A percentile compares a stretch with the other conserved stretches of the same genome.
These are phyloP conservation scores for Jaapia argillacea DNA, from an alignment of 768 basidiomycete genomes.

Conservation along the genomic window DNA sequence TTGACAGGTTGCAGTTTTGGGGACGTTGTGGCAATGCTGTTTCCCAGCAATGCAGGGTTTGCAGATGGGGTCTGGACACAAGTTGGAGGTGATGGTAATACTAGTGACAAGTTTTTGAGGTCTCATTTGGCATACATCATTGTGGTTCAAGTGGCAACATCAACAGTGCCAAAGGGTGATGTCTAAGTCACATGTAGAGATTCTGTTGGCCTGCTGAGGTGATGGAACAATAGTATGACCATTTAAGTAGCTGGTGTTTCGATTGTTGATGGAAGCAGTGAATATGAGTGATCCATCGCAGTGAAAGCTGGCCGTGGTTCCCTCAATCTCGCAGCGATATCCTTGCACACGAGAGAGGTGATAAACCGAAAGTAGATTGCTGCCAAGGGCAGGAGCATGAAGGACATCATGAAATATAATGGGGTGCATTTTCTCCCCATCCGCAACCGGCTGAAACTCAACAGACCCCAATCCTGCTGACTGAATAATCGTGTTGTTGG, in stretches of 20 bases:
- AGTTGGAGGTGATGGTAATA: slow-evolving; percentile 12
- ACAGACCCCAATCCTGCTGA: slow-evolving; percentile 2
- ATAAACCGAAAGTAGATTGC: too few relatives aligned
- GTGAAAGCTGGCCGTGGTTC: too few relatives aligned
- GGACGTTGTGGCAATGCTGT: slow-evolving; percentile 7
- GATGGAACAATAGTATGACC: slow-evolving; percentile 8
- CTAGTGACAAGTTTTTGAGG: slow-evolving; percentile 13
- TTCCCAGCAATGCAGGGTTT: slow-evolving; percentile 23
- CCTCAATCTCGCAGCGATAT: too few relatives aligned
- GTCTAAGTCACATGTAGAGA: slow-evolving; percentile 15
- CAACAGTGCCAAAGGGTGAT: slow-evolving; percentile 19
- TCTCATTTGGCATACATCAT: slow-evolving; percentile 8
- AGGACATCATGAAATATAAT: too few relatives aligned
- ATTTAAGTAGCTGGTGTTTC: slow-evolving; percentile 15
- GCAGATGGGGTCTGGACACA: slow-evolving; percentile 19
- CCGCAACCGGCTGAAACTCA: slow-evolving; percentile 13
- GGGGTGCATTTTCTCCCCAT: too few relatives aligned
- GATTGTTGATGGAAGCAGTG: slow-evolving; percentile 15
- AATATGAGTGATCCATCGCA: too few relatives aligned
- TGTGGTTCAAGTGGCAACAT: slow-evolving; percentile 18
- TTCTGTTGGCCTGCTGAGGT: slow-evolving; percentile 1
- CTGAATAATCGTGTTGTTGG: slow-evolving; percentile 2
- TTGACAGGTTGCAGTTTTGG: slow-evolving; percentile 4
- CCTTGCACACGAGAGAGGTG: too few relatives aligned
- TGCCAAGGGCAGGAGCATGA: too few relatives aligned